These are phyloP conservation scores for Lyophyllum semitale DNA, from an alignment of 768 basidiomycete species.

Conservation along the genomic window DNA sequence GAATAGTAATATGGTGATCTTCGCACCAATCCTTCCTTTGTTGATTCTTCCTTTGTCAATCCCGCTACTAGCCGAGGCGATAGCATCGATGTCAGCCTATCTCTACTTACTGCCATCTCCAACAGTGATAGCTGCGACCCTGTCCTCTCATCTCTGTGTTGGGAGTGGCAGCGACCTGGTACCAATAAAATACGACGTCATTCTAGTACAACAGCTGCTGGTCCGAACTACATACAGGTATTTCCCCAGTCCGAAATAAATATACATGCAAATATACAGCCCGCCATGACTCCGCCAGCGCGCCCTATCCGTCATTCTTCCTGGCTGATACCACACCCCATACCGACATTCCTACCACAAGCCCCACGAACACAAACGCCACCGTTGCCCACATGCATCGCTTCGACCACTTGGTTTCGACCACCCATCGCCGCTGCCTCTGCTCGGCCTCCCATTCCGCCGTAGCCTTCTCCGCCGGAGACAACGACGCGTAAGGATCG, in stretches of 20 bases:
- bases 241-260: background rate
- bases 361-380: conserved; percentile 11
- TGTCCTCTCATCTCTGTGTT: too few relatives aligned
- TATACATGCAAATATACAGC: background rate
- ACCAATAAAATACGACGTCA: background rate
- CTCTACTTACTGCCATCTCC: background rate
- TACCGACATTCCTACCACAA: conserved; percentile 13
- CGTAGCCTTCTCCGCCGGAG: conserved; percentile 3
- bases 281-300: background rate
- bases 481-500: conserved; percentile 8
- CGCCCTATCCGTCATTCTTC: background rate
- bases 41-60: background rate
- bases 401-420: conserved; percentile 17
- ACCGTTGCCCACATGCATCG: conserved; percentile 18
- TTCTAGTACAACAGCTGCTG: background rate
- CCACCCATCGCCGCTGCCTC: conserved; percentile 8
- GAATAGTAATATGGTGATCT: too few relatives aligned
- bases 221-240: background rate
- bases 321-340: conserved; percentile 9
- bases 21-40: too few relatives aligned
- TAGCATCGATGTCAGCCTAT: background rate
- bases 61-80: background rate
- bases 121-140: too few relatives aligned
- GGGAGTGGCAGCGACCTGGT: too few relatives aligned
- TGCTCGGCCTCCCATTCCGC: conserved; percentile 11